Conservation (phyloP, 768 basidiomycete genomes). For the Sutorius australiensis region DNA sequence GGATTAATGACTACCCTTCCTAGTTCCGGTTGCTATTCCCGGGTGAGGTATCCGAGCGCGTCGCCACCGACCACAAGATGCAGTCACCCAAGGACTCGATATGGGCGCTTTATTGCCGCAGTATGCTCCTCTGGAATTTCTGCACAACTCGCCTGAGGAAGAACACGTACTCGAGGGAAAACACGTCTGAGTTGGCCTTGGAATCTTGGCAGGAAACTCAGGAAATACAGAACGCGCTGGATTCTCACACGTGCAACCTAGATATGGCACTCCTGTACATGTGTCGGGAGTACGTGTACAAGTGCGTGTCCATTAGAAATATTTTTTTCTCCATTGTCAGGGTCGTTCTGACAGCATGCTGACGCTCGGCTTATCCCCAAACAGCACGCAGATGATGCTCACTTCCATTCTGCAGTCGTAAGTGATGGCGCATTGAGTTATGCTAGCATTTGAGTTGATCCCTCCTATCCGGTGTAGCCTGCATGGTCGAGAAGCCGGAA, state of each 20-base stretch:
- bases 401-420: slow-evolving; percentile 64
- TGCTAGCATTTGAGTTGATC: background rate
- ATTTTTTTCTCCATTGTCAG: slow-evolving; percentile 5
- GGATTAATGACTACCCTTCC: slow-evolving; percentile 8
- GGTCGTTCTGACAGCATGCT: slow-evolving; percentile 13
- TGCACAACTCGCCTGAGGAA: slow-evolving; percentile 49
- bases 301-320: slow-evolving; percentile 43
- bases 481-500: slow-evolving; percentile 47
- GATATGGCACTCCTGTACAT: slow-evolving; percentile 66
- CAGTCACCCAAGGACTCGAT: slow-evolving; percentile 71
- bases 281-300: slow-evolving; percentile 68
- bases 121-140: slow-evolving; percentile 79
- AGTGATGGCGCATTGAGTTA: slow-evolving; percentile 24
- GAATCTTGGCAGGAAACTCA: slow-evolving; percentile 66
- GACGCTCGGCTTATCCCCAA: slow-evolving; percentile 10
- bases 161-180: slow-evolving; percentile 41
- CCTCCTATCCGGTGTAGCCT: slow-evolving; percentile 37
- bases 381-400: slow-evolving; percentile 61
- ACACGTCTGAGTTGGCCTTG: slow-evolving; percentile 56
- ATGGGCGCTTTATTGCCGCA: slow-evolving; percentile 79
- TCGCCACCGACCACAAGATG: slow-evolving; percentile 38
- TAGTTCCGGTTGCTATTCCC: slow-evolving; percentile 59
- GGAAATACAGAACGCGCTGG: slow-evolving; percentile 61
- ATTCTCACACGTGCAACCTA: slow-evolving; percentile 65
- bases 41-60: slow-evolving; percentile 60